Percentiles rank a stretch among this genome's conserved stretches.
Conservation (phyloP, 208 protist species). For the Ichthyophonus hoferi region DNA sequence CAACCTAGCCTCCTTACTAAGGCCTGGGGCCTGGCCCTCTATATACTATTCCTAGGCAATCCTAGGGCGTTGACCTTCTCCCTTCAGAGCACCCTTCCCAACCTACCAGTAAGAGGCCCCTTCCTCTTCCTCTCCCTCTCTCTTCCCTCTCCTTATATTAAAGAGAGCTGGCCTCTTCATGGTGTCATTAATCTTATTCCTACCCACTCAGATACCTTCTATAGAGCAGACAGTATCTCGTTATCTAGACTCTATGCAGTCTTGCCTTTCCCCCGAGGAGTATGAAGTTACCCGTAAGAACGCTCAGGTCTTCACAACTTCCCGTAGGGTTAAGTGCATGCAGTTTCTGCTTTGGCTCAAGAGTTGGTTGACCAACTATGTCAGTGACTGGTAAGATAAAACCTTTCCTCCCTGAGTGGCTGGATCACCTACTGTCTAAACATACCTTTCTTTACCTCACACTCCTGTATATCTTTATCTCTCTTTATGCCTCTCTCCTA, state of each 20-base stretch:
- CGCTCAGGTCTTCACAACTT: neutral
- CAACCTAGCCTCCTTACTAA: neutral
- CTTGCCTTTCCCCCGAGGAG: conserved; percentile 50
- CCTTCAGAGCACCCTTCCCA: neutral
- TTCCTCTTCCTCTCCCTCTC: neutral
- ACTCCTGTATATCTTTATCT: too few species aligned
- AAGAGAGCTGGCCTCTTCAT: neutral
- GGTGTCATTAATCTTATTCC: neutral
- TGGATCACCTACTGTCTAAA: too few species aligned
- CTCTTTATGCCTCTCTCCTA: too few species aligned
- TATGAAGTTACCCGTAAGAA: conserved; percentile 54
- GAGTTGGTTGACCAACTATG: conserved; percentile 46
- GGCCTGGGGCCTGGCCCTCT: neutral
- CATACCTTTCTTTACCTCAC: too few species aligned
- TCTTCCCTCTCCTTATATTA: neutral
- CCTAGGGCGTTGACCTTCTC: neutral
- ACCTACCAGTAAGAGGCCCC: neutral
- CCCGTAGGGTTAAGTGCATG: conserved; percentile 42
- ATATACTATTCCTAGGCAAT: neutral
- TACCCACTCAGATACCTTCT: conserved; percentile 70
- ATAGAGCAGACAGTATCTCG: conserved; percentile 66
- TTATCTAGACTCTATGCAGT: conserved; percentile 65
- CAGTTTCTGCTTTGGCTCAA: conserved; percentile 70
- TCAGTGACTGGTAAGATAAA: conserved; percentile 64
- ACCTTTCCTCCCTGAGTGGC: too few species aligned